These are phyloP conservation scores for Stentor roeselii DNA, from an alignment of 73 alveolate genomes.

Conservation along the genomic window DNA sequence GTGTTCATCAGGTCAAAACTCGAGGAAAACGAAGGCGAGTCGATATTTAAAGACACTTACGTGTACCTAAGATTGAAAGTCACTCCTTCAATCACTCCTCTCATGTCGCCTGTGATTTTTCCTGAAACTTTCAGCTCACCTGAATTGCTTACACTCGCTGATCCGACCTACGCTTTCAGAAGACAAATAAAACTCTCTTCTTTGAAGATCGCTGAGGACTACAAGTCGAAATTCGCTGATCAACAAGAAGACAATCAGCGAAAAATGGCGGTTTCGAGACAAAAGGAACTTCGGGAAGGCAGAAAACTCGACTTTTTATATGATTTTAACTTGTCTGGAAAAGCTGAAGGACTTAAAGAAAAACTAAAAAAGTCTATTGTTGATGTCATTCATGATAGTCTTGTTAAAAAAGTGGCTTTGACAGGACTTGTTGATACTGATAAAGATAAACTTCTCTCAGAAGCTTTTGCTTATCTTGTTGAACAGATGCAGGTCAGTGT, in stretches of 20 bases:
- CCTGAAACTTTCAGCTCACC: constrained; percentile 27
- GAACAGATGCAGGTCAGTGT: constrained; percentile 80
- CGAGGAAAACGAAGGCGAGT: constrained; percentile 12
- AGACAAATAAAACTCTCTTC: constrained; percentile 80
- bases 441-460: constrained; percentile 91
- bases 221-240: not conserved
- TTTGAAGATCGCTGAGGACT: constrained; percentile 49
- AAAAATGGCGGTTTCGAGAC: not conserved
- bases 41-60: not conserved
- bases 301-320: constrained; percentile 89
- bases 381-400: constrained; percentile 88
- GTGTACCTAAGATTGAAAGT: constrained; percentile 7
- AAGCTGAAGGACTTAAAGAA: constrained; percentile 91
- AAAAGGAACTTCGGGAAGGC: constrained; percentile 41
- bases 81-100: constrained; percentile 4
- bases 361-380: constrained; percentile 94
- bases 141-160: constrained; percentile 57
- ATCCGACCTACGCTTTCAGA: constrained; percentile 85
- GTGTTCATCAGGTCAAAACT: not conserved
- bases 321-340: constrained; percentile 92
- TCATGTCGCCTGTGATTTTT: not conserved
- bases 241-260: constrained; percentile 14
- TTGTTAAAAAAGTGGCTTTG: constrained; percentile 78
- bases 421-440: constrained; percentile 85
- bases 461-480: constrained; percentile 86